Evolutionary conservation across 2,329 filamentous ascomycete species (phyloP).

Genomic region (Fusarium aywerte): DNA sequence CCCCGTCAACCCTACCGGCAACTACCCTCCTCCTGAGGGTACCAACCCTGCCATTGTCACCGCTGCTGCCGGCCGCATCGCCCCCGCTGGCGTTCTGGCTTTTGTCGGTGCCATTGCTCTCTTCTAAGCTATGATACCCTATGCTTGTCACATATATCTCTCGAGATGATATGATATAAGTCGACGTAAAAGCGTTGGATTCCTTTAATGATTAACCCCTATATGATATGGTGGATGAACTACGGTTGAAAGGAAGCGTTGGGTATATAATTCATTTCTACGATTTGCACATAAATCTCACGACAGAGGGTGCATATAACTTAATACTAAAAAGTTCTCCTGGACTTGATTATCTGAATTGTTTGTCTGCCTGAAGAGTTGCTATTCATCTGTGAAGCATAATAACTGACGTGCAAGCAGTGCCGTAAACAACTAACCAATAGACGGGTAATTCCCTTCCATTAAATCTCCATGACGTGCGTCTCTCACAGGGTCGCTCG

Average conservation of each 20-base stretch:
- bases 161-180: conserved; percentile 7
- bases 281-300: conserved; percentile 31
- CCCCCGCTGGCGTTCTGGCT: conserved; percentile 58
- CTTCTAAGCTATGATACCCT: conserved; percentile 57
- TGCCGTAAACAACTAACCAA: not conserved
- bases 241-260: conserved; percentile 26
- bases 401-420: not conserved
- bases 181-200: conserved; percentile 20
- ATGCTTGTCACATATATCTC: conserved; percentile 8
- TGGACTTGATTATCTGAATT: not conserved
- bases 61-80: conserved; percentile 62
- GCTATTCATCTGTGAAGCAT: not conserved
- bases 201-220: conserved; percentile 31
- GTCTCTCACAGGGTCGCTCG: too few species aligned
- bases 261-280: conserved; percentile 40
- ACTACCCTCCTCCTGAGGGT: conserved; percentile 49
- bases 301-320: conserved; percentile 32
- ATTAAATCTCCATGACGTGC: too few species aligned
- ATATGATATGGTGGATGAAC: conserved; percentile 15
- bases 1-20: conserved; percentile 32
- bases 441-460: not conserved
- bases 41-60: conserved; percentile 66
- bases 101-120: conserved; percentile 68
- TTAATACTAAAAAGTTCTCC: conserved; percentile 31
- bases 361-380: not conserved